These are phyloP conservation scores for Fusarium multiceps DNA, from an alignment of 2,329 filamentous ascomycete species.

Conservation along the genomic window DNA sequence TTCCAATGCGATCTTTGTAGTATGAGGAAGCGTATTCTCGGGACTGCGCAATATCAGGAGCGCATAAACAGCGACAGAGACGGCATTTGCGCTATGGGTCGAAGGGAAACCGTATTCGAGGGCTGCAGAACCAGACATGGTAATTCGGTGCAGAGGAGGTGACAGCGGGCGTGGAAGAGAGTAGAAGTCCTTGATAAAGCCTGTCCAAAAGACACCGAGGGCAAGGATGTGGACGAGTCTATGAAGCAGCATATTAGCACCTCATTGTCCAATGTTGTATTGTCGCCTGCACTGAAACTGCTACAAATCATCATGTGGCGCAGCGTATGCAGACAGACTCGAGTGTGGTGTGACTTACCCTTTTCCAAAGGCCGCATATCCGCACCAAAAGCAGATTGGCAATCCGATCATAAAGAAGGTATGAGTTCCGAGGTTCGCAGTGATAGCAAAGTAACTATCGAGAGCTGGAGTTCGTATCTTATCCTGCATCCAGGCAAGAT, in stretches of 20 bases:
- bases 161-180: slow-evolving; percentile 93
- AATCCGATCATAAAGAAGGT: slow-evolving; percentile 98
- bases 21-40: slow-evolving; percentile 69
- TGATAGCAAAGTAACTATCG: slow-evolving; percentile 96
- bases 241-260: slow-evolving; percentile 36
- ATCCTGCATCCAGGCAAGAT: slow-evolving; percentile 87
- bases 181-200: slow-evolving; percentile 93
- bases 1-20: slow-evolving; percentile 72
- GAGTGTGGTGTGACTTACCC: slow-evolving; percentile 69
- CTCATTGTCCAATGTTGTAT: neutral
- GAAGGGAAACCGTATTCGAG: slow-evolving; percentile 98
- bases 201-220: slow-evolving; percentile 84
- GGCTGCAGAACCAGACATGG: slow-evolving; percentile 95
- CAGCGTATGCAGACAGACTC: slow-evolving; percentile 12
- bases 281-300: neutral
- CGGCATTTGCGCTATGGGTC: slow-evolving; percentile 95
- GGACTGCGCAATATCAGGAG: slow-evolving; percentile 76
- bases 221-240: slow-evolving; percentile 81
- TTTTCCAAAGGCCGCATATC: slow-evolving; percentile 84
- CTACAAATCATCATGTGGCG: slow-evolving; percentile 16
- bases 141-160: slow-evolving; percentile 91
- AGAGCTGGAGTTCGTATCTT: slow-evolving; percentile 83
- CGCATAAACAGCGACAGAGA: slow-evolving; percentile 90
- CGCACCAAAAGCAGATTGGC: slow-evolving; percentile 97
- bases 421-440: slow-evolving; percentile 95